phyloP scores from a whole-genome alignment of 805 yeast species.

The Candida ovalis region DNA sequence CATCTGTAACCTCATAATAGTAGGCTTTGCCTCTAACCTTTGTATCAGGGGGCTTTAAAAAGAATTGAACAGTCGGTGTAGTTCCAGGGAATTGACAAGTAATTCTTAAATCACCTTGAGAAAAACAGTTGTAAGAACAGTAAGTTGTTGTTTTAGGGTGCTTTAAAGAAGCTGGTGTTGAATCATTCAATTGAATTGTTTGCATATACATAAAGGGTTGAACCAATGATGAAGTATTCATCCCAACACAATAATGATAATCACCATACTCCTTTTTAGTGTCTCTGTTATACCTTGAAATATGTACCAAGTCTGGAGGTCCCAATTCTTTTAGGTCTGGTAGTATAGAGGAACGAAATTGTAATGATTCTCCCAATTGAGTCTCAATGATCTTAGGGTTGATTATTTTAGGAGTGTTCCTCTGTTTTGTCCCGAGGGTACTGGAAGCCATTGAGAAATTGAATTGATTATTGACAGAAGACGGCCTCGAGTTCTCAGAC shows the following conservation, averaged over 20 bases:
- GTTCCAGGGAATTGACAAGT: slow-evolving; percentile 52
- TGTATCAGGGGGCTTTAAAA: slow-evolving; percentile 32
- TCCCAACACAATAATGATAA: slow-evolving; percentile 51
- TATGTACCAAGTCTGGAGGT: slow-evolving; percentile 67
- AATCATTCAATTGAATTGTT: slow-evolving; percentile 38
- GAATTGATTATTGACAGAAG: slow-evolving; percentile 4
- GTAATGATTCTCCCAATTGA: slow-evolving; percentile 49
- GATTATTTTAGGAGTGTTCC: slow-evolving; percentile 18
- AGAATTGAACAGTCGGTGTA: slow-evolving; percentile 39
- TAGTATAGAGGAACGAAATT: slow-evolving; percentile 42
- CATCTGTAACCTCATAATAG: slow-evolving; percentile 44
- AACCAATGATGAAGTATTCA: slow-evolving; percentile 49
- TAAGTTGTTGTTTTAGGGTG: slow-evolving; percentile 44
- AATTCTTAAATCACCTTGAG: slow-evolving; percentile 70
- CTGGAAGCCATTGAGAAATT: slow-evolving; percentile 5
- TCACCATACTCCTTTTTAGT: slow-evolving; percentile 47
- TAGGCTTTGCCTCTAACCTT: slow-evolving; percentile 18
- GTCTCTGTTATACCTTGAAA: slow-evolving; percentile 41
- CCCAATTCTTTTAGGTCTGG: slow-evolving; percentile 54
- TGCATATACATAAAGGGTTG: slow-evolving; percentile 55
- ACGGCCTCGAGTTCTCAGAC: not conserved
- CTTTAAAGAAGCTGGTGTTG: slow-evolving; percentile 22
- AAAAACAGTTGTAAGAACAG: slow-evolving; percentile 72
- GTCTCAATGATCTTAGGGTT: slow-evolving; percentile 41
- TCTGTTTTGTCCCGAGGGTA: slow-evolving; percentile 7